These are phyloP conservation scores for Xylona heveae DNA, from an alignment of 495 filamentous ascomycete genomes.

Conservation along the genomic window DNA sequence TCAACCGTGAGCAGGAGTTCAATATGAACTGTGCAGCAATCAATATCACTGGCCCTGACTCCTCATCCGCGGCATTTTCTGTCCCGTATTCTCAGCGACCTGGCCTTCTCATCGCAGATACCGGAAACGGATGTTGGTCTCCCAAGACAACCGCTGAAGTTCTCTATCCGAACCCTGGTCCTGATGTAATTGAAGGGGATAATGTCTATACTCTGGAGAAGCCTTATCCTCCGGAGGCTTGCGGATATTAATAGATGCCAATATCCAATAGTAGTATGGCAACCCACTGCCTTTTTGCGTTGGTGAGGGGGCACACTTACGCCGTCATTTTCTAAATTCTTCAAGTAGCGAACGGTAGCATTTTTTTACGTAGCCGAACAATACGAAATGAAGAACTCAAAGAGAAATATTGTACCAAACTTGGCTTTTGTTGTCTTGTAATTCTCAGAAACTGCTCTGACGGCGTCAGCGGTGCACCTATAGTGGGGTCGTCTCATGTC, in stretches of 20 bases:
- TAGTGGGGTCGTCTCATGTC: too few species aligned
- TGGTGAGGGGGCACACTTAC: too few species aligned
- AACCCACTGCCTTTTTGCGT: too few species aligned
- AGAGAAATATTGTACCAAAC: too few species aligned
- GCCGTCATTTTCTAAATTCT: too few species aligned
- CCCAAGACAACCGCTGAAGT: slow-evolving; percentile 10
- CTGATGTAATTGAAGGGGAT: slow-evolving; percentile 17
- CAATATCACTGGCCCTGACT: neutral
- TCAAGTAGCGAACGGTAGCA: too few species aligned
- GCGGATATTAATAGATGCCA: slow-evolving; percentile 1
- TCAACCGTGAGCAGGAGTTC: slow-evolving; percentile 18
- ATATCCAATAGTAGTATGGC: too few species aligned
- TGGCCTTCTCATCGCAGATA: slow-evolving; percentile 1
- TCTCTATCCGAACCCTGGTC: slow-evolving; percentile 16
- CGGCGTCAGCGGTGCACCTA: too few species aligned
- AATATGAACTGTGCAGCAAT: slow-evolving; percentile 7
- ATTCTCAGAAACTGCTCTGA: too few species aligned
- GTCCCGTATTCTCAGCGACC: slow-evolving; percentile 3
- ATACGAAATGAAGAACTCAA: too few species aligned
- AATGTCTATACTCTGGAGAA: slow-evolving; percentile 12
- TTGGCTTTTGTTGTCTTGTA: too few species aligned
- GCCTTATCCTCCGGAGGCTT: slow-evolving; percentile 4
- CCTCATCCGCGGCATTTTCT: neutral
- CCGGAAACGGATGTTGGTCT: slow-evolving; percentile 4
- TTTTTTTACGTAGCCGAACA: too few species aligned